Percentiles rank a stretch among this genome's conserved stretches.
These are phyloP conservation scores for Ophiostoma sp. DNA, from an alignment of 2,329 filamentous ascomycete species.

Conservation along the genomic window DNA sequence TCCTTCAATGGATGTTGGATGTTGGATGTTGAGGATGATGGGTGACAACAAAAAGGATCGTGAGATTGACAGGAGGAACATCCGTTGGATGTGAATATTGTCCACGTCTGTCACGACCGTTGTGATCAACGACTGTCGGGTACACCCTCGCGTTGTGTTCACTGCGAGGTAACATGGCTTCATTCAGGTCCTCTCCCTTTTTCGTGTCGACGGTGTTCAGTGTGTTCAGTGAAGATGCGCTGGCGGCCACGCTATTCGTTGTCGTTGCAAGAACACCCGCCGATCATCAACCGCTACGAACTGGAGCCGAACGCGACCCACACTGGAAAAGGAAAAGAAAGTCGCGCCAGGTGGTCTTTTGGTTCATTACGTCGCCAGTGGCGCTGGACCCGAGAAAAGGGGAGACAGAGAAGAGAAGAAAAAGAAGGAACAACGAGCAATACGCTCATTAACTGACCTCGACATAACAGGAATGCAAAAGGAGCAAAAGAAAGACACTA, in stretches of 20 bases:
- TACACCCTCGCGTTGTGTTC: not conserved
- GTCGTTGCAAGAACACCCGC: not conserved
- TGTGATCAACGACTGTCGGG: not conserved
- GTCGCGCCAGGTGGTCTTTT: not conserved
- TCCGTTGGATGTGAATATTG: not conserved
- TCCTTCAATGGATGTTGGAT: not conserved
- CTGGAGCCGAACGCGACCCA: not conserved
- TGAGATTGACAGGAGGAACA: not conserved
- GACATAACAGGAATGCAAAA: not conserved
- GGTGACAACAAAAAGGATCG: not conserved
- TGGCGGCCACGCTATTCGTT: not conserved
- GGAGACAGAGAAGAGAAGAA: not conserved
- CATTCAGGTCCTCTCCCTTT: not conserved
- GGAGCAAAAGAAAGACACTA: not conserved
- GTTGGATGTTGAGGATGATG: not conserved
- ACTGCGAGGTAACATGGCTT: not conserved
- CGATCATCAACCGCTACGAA: not conserved
- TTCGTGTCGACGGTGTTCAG: not conserved
- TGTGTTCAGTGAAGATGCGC: not conserved
- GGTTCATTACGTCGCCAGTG: constrained; percentile 26
- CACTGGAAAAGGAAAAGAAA: not conserved
- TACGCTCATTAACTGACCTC: not conserved
- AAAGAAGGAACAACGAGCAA: not conserved
- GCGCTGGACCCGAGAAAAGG: not conserved
- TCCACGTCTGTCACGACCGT: not conserved